phyloP scores from a whole-genome alignment of 163 green algal species.

The Chloromonas sp. region DNA sequence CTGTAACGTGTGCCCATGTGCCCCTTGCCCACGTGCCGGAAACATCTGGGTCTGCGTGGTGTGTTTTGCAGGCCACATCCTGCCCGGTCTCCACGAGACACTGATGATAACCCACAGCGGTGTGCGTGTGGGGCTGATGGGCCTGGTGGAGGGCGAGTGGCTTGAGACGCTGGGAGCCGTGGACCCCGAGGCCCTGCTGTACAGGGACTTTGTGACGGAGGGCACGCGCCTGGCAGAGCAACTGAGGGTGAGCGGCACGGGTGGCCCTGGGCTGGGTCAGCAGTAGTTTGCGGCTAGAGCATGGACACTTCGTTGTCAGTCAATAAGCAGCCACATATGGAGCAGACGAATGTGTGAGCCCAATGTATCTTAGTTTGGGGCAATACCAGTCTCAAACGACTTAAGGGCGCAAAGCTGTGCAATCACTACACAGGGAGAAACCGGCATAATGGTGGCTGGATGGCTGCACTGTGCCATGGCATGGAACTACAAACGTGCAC shows the following conservation, averaged over 20 bases:
- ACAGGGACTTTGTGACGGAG: conserved; percentile 59
- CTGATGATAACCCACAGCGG: neutral
- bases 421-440: no score
- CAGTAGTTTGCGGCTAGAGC: neutral
- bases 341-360: neutral
- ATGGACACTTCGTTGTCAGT: no score
- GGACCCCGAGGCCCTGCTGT: conserved; percentile 53
- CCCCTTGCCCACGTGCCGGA: no score
- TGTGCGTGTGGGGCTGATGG: conserved; percentile 53
- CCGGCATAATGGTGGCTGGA: neutral
- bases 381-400: neutral
- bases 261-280: neutral
- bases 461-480: neutral
- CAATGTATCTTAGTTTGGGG: neutral
- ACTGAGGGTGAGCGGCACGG: conserved; percentile 32
- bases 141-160: conserved; percentile 72
- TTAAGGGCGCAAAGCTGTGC: no score
- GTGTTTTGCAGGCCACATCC: neutral
- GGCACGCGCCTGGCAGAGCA: conserved; percentile 32
- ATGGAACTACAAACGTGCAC: no score
- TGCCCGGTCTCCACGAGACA: neutral
- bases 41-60: no score
- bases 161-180: conserved; percentile 58
- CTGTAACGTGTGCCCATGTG: no score
- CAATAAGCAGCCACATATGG: no score